Percentiles rank a stretch among this genome's conserved stretches.
phyloP scores from a whole-genome alignment of 306 rosid species.

The Vigna trinervia region DNA sequence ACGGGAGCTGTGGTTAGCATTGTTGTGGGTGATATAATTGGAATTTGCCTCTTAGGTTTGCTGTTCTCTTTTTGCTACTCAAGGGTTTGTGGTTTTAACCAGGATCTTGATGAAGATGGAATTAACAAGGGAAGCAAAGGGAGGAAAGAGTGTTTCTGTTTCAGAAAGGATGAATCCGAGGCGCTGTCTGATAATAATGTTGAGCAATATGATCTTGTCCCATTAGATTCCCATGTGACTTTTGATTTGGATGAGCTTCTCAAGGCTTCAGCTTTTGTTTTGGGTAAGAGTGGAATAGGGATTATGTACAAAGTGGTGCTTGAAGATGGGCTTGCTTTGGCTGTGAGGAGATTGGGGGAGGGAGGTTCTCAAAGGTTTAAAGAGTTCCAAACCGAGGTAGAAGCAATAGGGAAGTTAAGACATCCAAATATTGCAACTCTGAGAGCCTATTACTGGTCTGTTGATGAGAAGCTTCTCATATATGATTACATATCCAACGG shows the following conservation, averaged over 20 bases:
- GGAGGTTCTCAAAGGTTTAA: conserved; percentile 98
- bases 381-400: conserved; percentile 97
- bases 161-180: conserved; percentile 78
- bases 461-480: conserved; percentile 96
- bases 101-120: conserved; percentile 57
- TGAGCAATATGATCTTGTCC: conserved; percentile 89
- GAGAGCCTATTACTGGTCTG: conserved; percentile 97
- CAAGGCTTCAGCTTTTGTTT: conserved; percentile 97
- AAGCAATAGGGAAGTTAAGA: conserved; percentile 93
- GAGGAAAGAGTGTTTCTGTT: conserved; percentile 75
- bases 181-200: conserved; percentile 71
- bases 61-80: conserved; percentile 86
- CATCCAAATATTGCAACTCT: conserved; percentile 87
- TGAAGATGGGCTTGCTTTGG: conserved; percentile 86
- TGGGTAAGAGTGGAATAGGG: conserved; percentile 95
- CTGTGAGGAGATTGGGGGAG: conserved; percentile 96
- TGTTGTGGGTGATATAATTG: conserved; percentile 80
- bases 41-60: conserved; percentile 87
- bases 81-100: conserved; percentile 67
- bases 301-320: conserved; percentile 98
- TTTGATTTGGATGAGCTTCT: conserved; percentile 99
- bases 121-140: conserved; percentile 65
- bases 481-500: conserved; percentile 92
- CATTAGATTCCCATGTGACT: conserved; percentile 78
- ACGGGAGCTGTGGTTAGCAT: conserved; percentile 76